Base-by-base conservation (phyloP, 2,329 filamentous ascomycete genomes). In the Diaporthe ilicicola region DNA sequence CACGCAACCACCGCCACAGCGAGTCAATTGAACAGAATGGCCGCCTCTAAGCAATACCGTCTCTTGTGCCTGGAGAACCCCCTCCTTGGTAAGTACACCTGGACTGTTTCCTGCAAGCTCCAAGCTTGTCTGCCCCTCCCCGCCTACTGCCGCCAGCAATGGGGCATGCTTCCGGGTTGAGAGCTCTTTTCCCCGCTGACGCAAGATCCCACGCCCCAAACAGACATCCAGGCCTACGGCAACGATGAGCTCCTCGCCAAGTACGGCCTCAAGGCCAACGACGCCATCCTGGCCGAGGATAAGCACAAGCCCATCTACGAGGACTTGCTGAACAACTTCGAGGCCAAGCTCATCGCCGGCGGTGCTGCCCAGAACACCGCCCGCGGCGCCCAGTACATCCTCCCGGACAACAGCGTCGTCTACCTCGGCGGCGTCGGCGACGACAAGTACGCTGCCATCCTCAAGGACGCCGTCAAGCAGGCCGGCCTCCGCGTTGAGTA, bases 331-430 rank as follows among this genome's bases (percentile, higher is more conserved):
- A 92, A 93, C 84, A 95, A 96, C 88, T 94, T 91, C 85, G 90
- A 96, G 78, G 95, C 95, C 74, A 97, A 97, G 85, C 88, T 98
- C 81, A 96, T 98, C 80, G 94, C 96, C 68, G 96, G 96, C 75
- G 96, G 96, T 79, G 96, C 96, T 70, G 96, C 96, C 37, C 96
- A 99, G 86, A 99, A 99, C 89, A 97, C 94, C 67, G 95, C 96
- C 76, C 92, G 96, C 79, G 96, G 96, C 76, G 96, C 95, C 74
- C 94, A 96, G 90, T 99, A 99, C 88, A 91, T 98, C 75, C 94
- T 99, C 70, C 91, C 94, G 39, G 86, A 92, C 73, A 92, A 97
- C 86, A 95, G 93, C 74, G 94, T 97, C 79, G 90, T 97, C 81
- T 99, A 94, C 88, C 89, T 98, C 75, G 96, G 96, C 76, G 95